Base-by-base conservation (phyloP, 2,329 filamentous ascomycete species). In the Scedosporium minutisporum region DNA sequence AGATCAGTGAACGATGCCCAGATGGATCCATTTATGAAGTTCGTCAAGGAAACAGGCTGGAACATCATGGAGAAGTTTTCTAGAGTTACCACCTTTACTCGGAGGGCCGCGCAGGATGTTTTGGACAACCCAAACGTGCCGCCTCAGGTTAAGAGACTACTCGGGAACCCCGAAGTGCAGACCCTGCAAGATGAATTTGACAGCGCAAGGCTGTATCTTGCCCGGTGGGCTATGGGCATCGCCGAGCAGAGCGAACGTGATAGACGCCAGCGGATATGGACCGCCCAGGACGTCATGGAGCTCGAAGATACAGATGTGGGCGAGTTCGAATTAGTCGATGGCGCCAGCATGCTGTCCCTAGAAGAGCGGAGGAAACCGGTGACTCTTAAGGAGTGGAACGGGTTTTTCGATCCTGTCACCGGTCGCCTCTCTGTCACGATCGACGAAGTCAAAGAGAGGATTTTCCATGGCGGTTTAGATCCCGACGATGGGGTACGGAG, bases 171-270 rank as follows among this genome's bases (percentile, higher is more conserved):
- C 0, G 93, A 99, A 70, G 92, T 99, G 0, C 93, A 97, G 77
- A 97, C 90, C 0, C 74, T 99, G 23, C 93, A 97, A 71, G 93
- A 97, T 64, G 96, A 99, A 71, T 99, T 97, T 69, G 96, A 99
- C 77, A 96, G 92, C 69, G 95, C 96, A 3, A 85, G 95, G 66
- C 82, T 99, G 64, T 99, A 99, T 71, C 81, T 99, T 46, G 95
- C 95, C 23, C 83, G 95, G 66, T 99, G 95, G 95, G 95, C 95
- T 2, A 97, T 99, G 95, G 92, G 92, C 6, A 96, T 99, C 66
- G 93, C 95, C 0, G 96, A 99, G 73, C 95, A 99, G 77, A 93
- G 93, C 69, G 95, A 99, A 71, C 82, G 87, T 46, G 95, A 99
- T 69, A 81, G 88, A 25, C 90, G 87, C 60, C 89, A 93, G 73